Percentiles rank a stretch among this genome's conserved stretches.
Conservation (phyloP, 2,329 filamentous ascomycete genomes). For the Rasamsonia emersonii region DNA sequence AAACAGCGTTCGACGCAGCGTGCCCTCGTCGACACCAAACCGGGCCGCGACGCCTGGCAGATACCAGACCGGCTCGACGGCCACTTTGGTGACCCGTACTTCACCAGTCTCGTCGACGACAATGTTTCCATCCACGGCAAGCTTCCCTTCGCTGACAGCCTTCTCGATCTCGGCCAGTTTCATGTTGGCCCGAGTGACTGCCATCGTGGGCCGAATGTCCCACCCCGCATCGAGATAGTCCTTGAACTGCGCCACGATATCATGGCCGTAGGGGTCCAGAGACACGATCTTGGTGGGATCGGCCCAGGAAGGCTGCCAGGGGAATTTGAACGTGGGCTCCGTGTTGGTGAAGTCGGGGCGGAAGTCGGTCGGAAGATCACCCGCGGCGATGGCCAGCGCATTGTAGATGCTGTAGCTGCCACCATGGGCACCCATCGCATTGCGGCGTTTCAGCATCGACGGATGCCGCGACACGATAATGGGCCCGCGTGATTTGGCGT, state of each 20-base stretch:
- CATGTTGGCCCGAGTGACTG: conserved; percentile 89
- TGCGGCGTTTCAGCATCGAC: conserved; percentile 24
- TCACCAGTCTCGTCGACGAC: conserved; percentile 81
- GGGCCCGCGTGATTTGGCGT: conserved; percentile 68
- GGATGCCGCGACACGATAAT: conserved; percentile 61
- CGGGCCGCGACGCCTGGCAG: conserved; percentile 79
- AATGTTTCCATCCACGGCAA: conserved; percentile 77
- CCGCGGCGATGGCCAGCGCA: conserved; percentile 83
- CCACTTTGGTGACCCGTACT: conserved; percentile 89
- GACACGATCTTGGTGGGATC: conserved; percentile 91
- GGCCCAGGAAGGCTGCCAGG: conserved; percentile 81
- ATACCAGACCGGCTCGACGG: conserved; percentile 91
- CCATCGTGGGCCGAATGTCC: conserved; percentile 84
- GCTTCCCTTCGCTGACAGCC: conserved; percentile 68
- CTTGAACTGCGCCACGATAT: conserved; percentile 72
- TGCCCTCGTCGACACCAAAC: conserved; percentile 86
- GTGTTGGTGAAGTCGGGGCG: conserved; percentile 74
- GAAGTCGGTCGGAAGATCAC: conserved; percentile 76
- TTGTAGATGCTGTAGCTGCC: conserved; percentile 96
- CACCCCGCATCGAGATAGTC: conserved; percentile 60
- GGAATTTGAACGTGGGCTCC: conserved; percentile 82
- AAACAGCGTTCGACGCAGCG: conserved; percentile 76
- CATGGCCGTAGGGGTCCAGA: conserved; percentile 91
- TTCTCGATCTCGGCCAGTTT: conserved; percentile 91
- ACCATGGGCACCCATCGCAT: conserved; percentile 63